Base-by-base conservation (phyloP, 2,329 filamentous ascomycete genomes). In the Clarireedia monteithiana region DNA sequence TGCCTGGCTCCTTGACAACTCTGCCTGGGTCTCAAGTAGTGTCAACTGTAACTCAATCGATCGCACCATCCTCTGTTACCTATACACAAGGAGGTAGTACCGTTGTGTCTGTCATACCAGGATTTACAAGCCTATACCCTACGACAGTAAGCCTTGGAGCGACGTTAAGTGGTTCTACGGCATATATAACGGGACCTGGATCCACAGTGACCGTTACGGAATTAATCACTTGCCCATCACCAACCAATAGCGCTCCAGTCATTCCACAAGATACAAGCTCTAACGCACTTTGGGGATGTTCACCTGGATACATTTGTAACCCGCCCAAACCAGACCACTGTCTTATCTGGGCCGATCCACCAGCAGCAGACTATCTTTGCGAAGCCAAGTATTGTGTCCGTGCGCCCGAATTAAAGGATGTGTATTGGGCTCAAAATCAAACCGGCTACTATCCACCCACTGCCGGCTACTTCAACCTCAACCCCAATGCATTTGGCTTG, bases 401-500 rank as follows among this genome's bases (percentile, higher is more conserved):
- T 5, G 62, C 64, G 17, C 69, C 72, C 4, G 57, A 63, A 1
- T 63, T 68, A 44, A 65, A 59, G 0, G 56, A 59, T 40, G 61
- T 67, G 5, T 46, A 45, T 2, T 84, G 80, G 81, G 62, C 68
- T 0, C 62, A 67, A 1, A 73, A 75, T 55, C 56, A 72, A 45
- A 81, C 77, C 0, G 60, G 70, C 15, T 82, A 79, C 64, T 84
- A 77, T 59, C 77, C 77, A 2, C 74, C 77, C 1, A 74, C 72
- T 0, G 66, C 74, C 0, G 80, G 77, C 3, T 88, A 86, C 66
- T 88, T 83, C 70, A 78, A 87, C 57, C 74, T 88, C n/a, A 74
- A 83, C 55, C 81, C 85, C 0, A 67, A 73, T 1, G 75, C 75
- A 0, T 89, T 88, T 57, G 84, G 84, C 4, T 71, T 88, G 15